phyloP scores from a whole-genome alignment of 345 rosid species.

The Hirschfeldia incana region DNA sequence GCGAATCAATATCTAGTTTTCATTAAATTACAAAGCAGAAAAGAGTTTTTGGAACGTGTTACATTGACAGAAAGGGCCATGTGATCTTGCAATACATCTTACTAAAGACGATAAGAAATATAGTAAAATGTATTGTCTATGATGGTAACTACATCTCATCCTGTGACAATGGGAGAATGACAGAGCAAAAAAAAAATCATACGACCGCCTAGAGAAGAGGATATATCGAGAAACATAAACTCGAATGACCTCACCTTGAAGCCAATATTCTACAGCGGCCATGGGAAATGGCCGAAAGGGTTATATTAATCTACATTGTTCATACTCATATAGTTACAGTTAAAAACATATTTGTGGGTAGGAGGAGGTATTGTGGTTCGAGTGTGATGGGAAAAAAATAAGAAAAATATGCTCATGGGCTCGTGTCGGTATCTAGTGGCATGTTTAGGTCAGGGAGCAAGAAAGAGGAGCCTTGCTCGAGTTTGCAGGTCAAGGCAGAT shows the following conservation, averaged over 20 bases:
- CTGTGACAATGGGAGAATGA: neutral
- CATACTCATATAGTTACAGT: constrained; percentile 15
- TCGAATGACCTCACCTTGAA: neutral
- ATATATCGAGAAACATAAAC: neutral
- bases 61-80: constrained; percentile 17
- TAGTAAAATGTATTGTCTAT: constrained; percentile 5
- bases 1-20: too few species aligned
- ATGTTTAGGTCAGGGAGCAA: constrained; percentile 70
- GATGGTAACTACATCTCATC: constrained; percentile 31
- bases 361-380: constrained; percentile 17
- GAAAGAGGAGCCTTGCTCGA: constrained; percentile 35
- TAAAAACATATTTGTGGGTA: neutral
- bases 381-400: constrained; percentile 28
- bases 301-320: constrained; percentile 26
- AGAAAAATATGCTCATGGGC: constrained; percentile 26
- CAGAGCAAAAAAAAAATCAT: neutral
- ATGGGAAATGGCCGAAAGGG: constrained; percentile 17
- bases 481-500: constrained; percentile 30
- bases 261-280: neutral
- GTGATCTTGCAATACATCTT: constrained; percentile 19
- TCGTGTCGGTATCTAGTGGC: constrained; percentile 46
- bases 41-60: constrained; percentile 5
- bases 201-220: neutral
- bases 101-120: neutral
- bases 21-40: too few species aligned